Evolutionary conservation across 2,329 filamentous ascomycete species (phyloP).

Genomic region (Microcera coccophila): DNA sequence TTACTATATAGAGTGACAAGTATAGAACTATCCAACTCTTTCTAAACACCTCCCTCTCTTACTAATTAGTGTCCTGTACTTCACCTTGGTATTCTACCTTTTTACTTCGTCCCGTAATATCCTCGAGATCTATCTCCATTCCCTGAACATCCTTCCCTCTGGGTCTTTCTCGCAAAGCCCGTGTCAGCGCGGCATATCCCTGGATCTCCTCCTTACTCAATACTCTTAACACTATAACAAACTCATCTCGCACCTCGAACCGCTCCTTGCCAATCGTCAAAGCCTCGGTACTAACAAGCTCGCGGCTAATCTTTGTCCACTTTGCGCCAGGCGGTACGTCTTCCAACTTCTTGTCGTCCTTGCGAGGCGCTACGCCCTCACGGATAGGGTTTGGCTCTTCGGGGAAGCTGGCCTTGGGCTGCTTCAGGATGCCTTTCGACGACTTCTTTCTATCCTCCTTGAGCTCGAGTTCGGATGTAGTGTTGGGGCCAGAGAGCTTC

Average conservation of each 20-base stretch:
- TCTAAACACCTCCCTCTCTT: too few species aligned
- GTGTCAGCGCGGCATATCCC: constrained; percentile 75
- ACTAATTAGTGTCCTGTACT: too few species aligned
- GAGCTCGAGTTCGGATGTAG: background rate
- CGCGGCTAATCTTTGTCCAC: constrained; percentile 90
- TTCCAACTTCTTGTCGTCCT: constrained; percentile 66
- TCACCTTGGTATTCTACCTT: too few species aligned
- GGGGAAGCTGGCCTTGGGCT: constrained; percentile 76
- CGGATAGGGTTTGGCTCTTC: constrained; percentile 79
- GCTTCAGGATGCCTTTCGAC: constrained; percentile 76
- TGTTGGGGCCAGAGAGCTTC: background rate
- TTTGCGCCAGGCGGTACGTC: constrained; percentile 74
- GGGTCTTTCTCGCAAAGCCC: constrained; percentile 61
- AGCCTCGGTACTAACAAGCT: constrained; percentile 84
- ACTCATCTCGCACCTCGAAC: constrained; percentile 85
- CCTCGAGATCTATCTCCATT: too few species aligned
- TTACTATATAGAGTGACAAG: constrained; percentile 60
- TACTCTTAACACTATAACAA: constrained; percentile 87
- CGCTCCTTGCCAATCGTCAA: constrained; percentile 83
- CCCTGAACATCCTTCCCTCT: constrained; percentile 37
- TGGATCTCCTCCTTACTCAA: constrained; percentile 87
- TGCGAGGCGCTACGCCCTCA: constrained; percentile 90
- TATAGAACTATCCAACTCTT: too few species aligned
- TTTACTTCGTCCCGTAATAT: too few species aligned
- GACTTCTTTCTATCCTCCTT: background rate